These are phyloP conservation scores for Saccharomyces paradoxus DNA, from an alignment of 805 yeast species.

Conservation along the genomic window DNA sequence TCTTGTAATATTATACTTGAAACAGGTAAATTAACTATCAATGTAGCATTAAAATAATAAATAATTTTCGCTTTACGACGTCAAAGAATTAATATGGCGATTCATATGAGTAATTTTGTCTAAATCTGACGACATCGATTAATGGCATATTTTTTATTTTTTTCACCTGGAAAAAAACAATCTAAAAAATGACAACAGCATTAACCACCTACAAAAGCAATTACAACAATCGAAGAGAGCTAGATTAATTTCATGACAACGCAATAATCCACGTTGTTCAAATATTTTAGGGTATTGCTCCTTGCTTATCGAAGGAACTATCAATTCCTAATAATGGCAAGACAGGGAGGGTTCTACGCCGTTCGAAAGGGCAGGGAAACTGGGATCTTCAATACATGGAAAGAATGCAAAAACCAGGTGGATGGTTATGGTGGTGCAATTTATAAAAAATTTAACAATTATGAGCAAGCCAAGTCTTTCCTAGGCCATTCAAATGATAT, in stretches of 20 bases:
- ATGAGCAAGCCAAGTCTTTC: conserved; percentile 43
- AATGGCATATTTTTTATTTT: background rate
- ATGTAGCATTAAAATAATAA: background rate
- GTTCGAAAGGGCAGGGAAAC: conserved; percentile 43
- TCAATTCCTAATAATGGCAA: conserved; percentile 8
- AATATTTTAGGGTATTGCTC: background rate
- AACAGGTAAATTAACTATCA: background rate
- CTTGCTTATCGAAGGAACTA: background rate
- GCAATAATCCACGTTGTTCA: background rate
- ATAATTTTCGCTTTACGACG: background rate
- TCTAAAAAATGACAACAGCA: background rate
- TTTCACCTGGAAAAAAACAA: background rate
- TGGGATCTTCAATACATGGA: conserved; percentile 61
- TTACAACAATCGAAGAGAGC: background rate
- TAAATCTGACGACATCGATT: background rate
- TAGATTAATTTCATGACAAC: background rate
- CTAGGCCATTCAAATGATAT: conserved; percentile 1
- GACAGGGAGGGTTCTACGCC: conserved; percentile 38
- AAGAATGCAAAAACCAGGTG: conserved; percentile 43
- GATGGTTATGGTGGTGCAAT: conserved; percentile 48
- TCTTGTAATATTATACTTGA: background rate
- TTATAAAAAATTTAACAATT: conserved; percentile 46
- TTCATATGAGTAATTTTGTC: background rate
- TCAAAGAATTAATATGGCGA: background rate
- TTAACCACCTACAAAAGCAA: background rate